A percentile compares a stretch with the other conserved stretches of the same genome.
phyloP scores from a whole-genome alignment of 2,329 filamentous ascomycete genomes.

The Fusarium sp. region DNA sequence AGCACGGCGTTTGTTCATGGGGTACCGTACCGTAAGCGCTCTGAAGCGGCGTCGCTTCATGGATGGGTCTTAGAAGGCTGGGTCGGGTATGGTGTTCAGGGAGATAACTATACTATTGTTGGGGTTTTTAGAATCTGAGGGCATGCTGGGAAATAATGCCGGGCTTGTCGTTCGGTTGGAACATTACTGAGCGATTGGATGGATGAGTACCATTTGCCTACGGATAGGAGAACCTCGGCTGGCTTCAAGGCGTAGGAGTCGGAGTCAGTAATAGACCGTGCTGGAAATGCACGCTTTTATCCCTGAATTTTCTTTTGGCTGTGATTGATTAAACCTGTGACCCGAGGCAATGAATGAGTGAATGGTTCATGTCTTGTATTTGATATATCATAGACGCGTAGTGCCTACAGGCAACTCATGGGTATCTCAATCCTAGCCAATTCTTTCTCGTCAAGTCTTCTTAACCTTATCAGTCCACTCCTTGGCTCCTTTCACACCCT shows the following conservation, averaged over 20 bases:
- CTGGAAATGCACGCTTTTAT: conserved; percentile 49
- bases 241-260: conserved; percentile 49
- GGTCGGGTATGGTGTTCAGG: conserved; percentile 10
- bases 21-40: conserved; percentile 19
- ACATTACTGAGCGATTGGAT: conserved; percentile 47
- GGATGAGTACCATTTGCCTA: conserved; percentile 48
- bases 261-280: conserved; percentile 47
- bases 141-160: conserved; percentile 41
- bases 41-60: conserved; percentile 11
- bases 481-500: conserved; percentile 77
- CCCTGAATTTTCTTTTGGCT: conserved; percentile 8
- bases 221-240: conserved; percentile 40
- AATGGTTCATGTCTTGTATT: conserved; percentile 6
- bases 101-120: conserved; percentile 28
- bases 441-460: conserved; percentile 48
- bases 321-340: not conserved
- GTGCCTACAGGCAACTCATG: conserved; percentile 34
- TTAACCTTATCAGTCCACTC: conserved; percentile 75
- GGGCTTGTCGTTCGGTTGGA: conserved; percentile 46
- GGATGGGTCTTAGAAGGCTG: conserved; percentile 12
- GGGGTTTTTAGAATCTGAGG: conserved; percentile 37
- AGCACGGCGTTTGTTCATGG: conserved; percentile 40
- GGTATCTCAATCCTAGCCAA: conserved; percentile 39
- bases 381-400: conserved; percentile 27
- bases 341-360: no score